phyloP scores from a whole-genome alignment of 2,329 filamentous ascomycete genomes.

The Alternaria gansuensis region DNA sequence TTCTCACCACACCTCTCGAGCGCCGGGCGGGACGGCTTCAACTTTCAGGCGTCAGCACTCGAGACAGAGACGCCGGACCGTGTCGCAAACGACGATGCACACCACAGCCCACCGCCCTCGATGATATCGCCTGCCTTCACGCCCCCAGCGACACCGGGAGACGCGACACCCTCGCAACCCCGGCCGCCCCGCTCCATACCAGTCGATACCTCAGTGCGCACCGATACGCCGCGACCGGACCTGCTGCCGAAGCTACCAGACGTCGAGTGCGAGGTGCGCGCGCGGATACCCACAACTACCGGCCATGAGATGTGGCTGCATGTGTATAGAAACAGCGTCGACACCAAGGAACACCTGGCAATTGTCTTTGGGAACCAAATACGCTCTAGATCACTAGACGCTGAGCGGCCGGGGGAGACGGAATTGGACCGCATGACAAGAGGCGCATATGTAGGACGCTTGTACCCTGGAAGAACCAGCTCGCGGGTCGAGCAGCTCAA shows the following conservation, averaged over 20 bases:
- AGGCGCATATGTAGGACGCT: constrained; percentile 86
- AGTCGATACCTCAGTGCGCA: constrained; percentile 51
- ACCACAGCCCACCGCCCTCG: constrained; percentile 50
- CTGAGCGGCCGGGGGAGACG: constrained; percentile 76
- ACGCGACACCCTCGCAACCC: constrained; percentile 46
- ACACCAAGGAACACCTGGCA: constrained; percentile 94
- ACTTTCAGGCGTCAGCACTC: constrained; percentile 34
- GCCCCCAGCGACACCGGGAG: constrained; percentile 51
- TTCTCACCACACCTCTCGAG: constrained; percentile 57
- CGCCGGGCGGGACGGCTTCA: constrained; percentile 53
- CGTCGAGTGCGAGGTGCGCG: constrained; percentile 93
- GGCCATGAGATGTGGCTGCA: constrained; percentile 98
- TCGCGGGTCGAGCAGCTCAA: constrained; percentile 69
- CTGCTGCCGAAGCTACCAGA: constrained; percentile 79
- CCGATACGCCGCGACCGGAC: constrained; percentile 67
- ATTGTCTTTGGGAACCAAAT: constrained; percentile 95
- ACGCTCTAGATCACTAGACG: constrained; percentile 74
- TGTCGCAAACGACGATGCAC: constrained; percentile 13
- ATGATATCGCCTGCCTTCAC: constrained; percentile 60
- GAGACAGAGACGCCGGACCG: constrained; percentile 31
- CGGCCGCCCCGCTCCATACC: constrained; percentile 54
- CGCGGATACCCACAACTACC: constrained; percentile 89
- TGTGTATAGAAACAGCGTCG: constrained; percentile 89
- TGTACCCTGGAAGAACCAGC: constrained; percentile 84
- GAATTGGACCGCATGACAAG: constrained; percentile 92